phyloP scores from a whole-genome alignment of 2,329 filamentous ascomycete species.

The Diaporthe vaccinii region DNA sequence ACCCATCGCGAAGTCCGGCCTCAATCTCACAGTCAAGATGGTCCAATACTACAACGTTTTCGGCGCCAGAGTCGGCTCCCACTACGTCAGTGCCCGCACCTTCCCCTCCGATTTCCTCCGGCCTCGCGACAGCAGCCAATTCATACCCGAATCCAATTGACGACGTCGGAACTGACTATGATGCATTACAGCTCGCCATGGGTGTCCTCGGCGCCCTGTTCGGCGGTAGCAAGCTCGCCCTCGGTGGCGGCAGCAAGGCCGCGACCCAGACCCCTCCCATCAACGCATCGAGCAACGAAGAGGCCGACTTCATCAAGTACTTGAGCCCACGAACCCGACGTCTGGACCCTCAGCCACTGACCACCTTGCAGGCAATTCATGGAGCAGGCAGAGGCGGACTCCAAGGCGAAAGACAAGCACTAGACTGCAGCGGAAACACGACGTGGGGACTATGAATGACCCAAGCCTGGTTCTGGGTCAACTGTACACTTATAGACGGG shows the following conservation, averaged over 20 bases:
- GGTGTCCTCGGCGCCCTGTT: slow-evolving; percentile 66
- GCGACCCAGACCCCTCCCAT: slow-evolving; percentile 66
- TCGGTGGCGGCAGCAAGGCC: slow-evolving; percentile 61
- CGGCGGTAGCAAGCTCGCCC: slow-evolving; percentile 60
- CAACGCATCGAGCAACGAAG: slow-evolving; percentile 73
- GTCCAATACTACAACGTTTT: slow-evolving; percentile 67
- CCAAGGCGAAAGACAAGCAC: slow-evolving; percentile 59
- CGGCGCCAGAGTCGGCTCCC: slow-evolving; percentile 72
- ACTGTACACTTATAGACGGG: slow-evolving; percentile 40
- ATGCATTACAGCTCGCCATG: slow-evolving; percentile 65
- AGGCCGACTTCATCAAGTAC: slow-evolving; percentile 76
- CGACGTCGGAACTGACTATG: slow-evolving; percentile 44
- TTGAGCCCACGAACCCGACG: slow-evolving; percentile 46
- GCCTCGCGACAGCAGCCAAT: slow-evolving; percentile 1
- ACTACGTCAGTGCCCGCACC: slow-evolving; percentile 65
- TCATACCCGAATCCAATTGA: slow-evolving; percentile 17
- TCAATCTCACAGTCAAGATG: slow-evolving; percentile 57
- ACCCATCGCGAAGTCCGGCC: slow-evolving; percentile 45
- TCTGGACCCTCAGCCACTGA: slow-evolving; percentile 40
- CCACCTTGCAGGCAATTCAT: slow-evolving; percentile 59
- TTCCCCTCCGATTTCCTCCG: slow-evolving; percentile 3
- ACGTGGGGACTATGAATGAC: slow-evolving; percentile 6
- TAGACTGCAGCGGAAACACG: slow-evolving; percentile 46
- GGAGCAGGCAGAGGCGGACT: slow-evolving; percentile 57
- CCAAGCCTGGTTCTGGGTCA: slow-evolving; percentile 23